Evolutionary conservation across 306 rosid species (phyloP).

Genomic region (Vigna angularis): DNA sequence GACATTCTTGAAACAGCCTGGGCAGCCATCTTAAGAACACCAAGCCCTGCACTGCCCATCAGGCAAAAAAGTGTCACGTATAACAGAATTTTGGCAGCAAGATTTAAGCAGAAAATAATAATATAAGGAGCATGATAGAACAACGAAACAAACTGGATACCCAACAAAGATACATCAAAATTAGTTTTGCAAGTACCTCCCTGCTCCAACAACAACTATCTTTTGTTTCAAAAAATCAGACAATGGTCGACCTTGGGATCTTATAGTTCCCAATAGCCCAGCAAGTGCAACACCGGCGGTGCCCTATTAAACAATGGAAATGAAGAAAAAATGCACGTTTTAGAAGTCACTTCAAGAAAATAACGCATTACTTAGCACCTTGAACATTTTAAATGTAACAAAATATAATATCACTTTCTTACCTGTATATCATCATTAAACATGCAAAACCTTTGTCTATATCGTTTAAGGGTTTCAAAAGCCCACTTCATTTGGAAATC

Average conservation of each 20-base stretch:
- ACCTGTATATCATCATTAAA: conserved; percentile 96
- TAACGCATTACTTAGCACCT: background rate
- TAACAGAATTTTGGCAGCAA: conserved; percentile 35
- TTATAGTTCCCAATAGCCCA: conserved; percentile 82
- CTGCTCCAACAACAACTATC: conserved; percentile 96
- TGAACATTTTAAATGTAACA: conserved; percentile 26
- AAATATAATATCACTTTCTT: conserved; percentile 42
- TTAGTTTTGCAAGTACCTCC: conserved; percentile 64
- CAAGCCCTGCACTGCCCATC: conserved; percentile 87
- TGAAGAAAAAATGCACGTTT: conserved; percentile 39
- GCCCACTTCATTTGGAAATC: conserved; percentile 99
- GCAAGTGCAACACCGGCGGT: conserved; percentile 98
- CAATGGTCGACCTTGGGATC: conserved; percentile 87
- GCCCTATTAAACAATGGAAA: conserved; percentile 62
- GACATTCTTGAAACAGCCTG: conserved; percentile 79
- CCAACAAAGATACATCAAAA: conserved; percentile 18
- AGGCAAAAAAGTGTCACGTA: conserved; percentile 28
- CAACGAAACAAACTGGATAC: conserved; percentile 16
- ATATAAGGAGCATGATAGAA: conserved; percentile 38
- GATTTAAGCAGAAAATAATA: conserved; percentile 29
- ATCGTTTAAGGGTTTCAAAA: conserved; percentile 83
- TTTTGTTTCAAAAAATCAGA: conserved; percentile 75
- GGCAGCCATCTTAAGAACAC: conserved; percentile 74
- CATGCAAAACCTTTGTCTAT: conserved; percentile 85
- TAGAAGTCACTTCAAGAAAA: conserved; percentile 9